Conservation (phyloP, 257 asterid species). For the Jasminum sambac region DNA sequence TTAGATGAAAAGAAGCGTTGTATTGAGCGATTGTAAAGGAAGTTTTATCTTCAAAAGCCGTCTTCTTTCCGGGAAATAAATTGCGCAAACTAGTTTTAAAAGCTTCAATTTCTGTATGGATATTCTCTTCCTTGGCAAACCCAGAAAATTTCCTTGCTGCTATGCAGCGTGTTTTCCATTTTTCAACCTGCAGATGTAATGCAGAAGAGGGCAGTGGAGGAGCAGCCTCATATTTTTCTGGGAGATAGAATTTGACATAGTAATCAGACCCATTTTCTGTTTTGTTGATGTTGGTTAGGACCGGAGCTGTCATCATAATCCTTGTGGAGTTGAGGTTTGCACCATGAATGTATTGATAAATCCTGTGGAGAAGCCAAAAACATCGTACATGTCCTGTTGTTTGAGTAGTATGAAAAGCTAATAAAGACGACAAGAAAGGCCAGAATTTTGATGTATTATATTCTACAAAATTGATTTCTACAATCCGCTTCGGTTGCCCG, state of each 20-base stretch:
- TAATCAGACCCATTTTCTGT: slow-evolving; percentile 11
- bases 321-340: slow-evolving; percentile 19
- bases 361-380: slow-evolving; percentile 3
- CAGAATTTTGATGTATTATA: not conserved
- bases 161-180: slow-evolving; percentile 13
- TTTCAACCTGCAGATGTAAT: slow-evolving; percentile 19
- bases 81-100: not conserved
- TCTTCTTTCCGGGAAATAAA: not conserved
- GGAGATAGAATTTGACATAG: slow-evolving; percentile 23
- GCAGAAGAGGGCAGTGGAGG: slow-evolving; percentile 19
- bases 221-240: slow-evolving; percentile 6
- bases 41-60: not conserved
- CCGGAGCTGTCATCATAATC: slow-evolving; percentile 20
- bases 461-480: too few relatives aligned
- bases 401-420: not conserved
- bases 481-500: too few relatives aligned
- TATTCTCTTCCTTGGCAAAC: slow-evolving; percentile 20
- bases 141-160: slow-evolving; percentile 24
- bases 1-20: slow-evolving; percentile 19
- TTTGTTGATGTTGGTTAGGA: slow-evolving; percentile 13
- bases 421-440: not conserved
- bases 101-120: slow-evolving; percentile 5
- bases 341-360: slow-evolving; percentile 28
- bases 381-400: not conserved
- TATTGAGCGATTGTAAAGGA: slow-evolving; percentile 20